These are phyloP conservation scores for Penicillium glabrum DNA, from an alignment of 2,329 filamentous ascomycete genomes.

Conservation along the genomic window DNA sequence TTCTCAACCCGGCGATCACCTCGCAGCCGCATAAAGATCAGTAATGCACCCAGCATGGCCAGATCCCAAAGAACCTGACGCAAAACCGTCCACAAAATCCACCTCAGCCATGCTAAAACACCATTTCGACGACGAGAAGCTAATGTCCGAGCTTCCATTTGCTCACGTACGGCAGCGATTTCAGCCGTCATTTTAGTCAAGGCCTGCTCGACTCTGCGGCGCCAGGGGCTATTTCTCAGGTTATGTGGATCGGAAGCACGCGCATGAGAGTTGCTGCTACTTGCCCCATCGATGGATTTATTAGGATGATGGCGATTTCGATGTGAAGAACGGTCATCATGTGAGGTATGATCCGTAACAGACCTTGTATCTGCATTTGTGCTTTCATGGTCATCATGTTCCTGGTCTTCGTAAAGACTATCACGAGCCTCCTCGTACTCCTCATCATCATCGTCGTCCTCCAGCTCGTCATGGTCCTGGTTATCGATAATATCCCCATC, in stretches of 20 bases:
- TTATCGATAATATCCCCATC: constrained; percentile 36
- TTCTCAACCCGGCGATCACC: constrained; percentile 45
- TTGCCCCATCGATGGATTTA: constrained; percentile 6
- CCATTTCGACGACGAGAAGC: constrained; percentile 66
- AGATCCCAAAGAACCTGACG: constrained; percentile 76
- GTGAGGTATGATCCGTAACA: constrained; percentile 28
- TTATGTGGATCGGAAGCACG: constrained; percentile 88
- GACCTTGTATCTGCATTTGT: constrained; percentile 21
- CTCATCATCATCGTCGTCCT: constrained; percentile 39
- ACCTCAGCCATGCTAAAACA: constrained; percentile 68
- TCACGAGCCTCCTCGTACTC: constrained; percentile 39
- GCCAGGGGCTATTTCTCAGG: constrained; percentile 72
- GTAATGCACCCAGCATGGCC: constrained; percentile 46
- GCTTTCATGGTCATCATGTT: constrained; percentile 44
- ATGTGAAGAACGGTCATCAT: constrained; percentile 13
- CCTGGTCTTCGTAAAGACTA: constrained; percentile 34
- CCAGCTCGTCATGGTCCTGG: constrained; percentile 28
- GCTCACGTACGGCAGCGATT: constrained; percentile 86
- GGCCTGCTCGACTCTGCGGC: constrained; percentile 77
- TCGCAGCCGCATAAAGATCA: constrained; percentile 43
- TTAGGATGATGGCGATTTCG: constrained; percentile 10
- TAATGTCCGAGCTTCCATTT: constrained; percentile 75
- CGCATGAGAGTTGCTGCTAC: constrained; percentile 40
- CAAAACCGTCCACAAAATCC: constrained; percentile 66
- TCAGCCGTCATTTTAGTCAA: constrained; percentile 89